These are phyloP conservation scores for Piromyces finnis DNA, from an alignment of 192 early-diverging fungal species.

Conservation along the genomic window DNA sequence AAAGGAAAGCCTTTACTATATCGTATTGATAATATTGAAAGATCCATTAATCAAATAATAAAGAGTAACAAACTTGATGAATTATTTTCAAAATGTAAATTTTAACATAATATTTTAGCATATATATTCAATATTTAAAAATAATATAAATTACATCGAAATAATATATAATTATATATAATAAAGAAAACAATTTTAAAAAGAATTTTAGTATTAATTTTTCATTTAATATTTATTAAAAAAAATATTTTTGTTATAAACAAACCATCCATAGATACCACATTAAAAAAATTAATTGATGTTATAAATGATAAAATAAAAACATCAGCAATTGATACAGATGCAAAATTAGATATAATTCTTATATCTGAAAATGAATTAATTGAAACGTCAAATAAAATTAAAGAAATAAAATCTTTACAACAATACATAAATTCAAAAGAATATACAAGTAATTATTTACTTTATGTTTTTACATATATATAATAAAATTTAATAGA, in stretches of 20 bases:
- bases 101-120: too few species aligned
- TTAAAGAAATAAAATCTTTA: background rate
- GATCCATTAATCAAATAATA: background rate
- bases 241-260: too few species aligned
- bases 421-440: background rate
- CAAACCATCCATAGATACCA: background rate
- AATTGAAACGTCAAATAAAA: background rate
- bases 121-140: too few species aligned
- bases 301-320: background rate
- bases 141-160: too few species aligned
- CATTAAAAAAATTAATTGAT: background rate
- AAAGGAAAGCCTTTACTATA: background rate
- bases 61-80: background rate
- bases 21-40: background rate
- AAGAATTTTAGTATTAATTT: too few species aligned
- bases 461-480: too few species aligned
- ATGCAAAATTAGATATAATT: background rate
- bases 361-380: background rate
- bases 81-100: background rate
- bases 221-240: too few species aligned
- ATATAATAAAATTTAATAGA: too few species aligned
- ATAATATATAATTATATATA: too few species aligned
- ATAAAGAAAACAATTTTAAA: too few species aligned
- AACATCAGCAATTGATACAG: background rate
- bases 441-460: background rate